Base-by-base conservation (phyloP, 805 yeast species). In the Sugiyamaella smithiae region DNA sequence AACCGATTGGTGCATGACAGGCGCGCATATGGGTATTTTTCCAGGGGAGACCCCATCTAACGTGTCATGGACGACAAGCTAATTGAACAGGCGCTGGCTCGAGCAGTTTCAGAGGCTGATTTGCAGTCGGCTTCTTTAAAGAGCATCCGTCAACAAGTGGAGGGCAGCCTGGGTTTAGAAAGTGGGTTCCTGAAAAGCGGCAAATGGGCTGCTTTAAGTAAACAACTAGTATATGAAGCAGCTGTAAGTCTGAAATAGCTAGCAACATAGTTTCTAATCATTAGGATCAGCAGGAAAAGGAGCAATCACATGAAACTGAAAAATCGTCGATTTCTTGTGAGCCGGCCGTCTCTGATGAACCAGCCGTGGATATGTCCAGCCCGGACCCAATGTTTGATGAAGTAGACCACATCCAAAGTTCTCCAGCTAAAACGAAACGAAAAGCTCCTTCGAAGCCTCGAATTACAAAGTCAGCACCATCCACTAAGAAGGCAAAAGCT, bases 121-220 rank as follows among this genome's bases (percentile, higher is more conserved):
- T 37, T 58, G 14, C 56, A 55, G 2, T 46, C 45, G 8, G 53
- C 53, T n/a, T 53, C 60, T 8, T 37, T 57, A 25, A 45, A 40
- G 29, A 20, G 46, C 8, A 55, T 58, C 11, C 46, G 60, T 29
- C 19, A 32, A 11, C 40, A 32, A 12, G 62, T 58, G 17, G 52
- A 40, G 26, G 36, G 24, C 19, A 40, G 50, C 31, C 46, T 55
- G 16, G 43, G 29, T 9, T 49, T 59, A 12, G 55, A 44, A 5
- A 40, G 22, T 8, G 56, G 47, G 7, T 59, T 56, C 32, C 57
- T 59, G 40, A 43, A 28, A 19, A 23, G 25, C 12, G 40, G 20
- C 20, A 40, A 31, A 9, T 58, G 62, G 62, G 50, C 37, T 20
- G 26, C 43, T 29, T 20, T 29, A 38, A 45, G 56, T 7, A 38